phyloP scores from a whole-genome alignment of 371 early-diverging fungal genomes.

The Basidiobolus meristosporus region DNA sequence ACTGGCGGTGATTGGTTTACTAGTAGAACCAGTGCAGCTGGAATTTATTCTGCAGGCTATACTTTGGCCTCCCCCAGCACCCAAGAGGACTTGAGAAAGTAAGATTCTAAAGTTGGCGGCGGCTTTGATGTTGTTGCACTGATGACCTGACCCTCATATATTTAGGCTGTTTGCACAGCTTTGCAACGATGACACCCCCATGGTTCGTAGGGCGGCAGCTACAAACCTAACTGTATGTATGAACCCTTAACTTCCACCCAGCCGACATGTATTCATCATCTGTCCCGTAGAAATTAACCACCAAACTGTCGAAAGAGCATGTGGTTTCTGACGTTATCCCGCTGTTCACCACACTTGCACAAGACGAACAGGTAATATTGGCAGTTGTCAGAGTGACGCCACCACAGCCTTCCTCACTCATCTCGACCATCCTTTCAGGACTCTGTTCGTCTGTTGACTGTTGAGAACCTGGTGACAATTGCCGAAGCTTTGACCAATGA shows the following conservation, averaged over 20 bases:
- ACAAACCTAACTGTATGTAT: conserved; percentile 61
- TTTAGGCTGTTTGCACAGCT: conserved; percentile 45
- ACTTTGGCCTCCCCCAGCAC: conserved; percentile 36
- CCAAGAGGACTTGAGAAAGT: conserved; percentile 73
- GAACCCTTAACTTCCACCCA: not conserved
- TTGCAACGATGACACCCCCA: conserved; percentile 87
- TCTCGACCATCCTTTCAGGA: too few species aligned
- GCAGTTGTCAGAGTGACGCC: too few species aligned
- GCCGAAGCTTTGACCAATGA: conserved; percentile 58
- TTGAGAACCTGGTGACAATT: conserved; percentile 77
- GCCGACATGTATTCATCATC: too few species aligned
- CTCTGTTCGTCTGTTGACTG: conserved; percentile 88
- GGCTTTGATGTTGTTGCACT: not conserved
- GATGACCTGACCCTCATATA: conserved; percentile 1
- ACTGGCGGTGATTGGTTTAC: conserved; percentile 95
- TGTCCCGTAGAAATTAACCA: conserved; percentile 29
- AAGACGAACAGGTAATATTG: conserved; percentile 57
- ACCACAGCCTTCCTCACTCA: too few species aligned
- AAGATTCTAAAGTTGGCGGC: conserved; percentile 3
- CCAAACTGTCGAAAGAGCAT: conserved; percentile 45
- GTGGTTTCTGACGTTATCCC: conserved; percentile 57
- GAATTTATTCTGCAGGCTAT: conserved; percentile 75
- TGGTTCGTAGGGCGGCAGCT: conserved; percentile 92
- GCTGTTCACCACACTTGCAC: conserved; percentile 51
- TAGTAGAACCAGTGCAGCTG: conserved; percentile 80